Percentiles rank a stretch among this genome's conserved stretches.
phyloP scores from a whole-genome alignment of 306 rosid species.

The Sicyos edulis region DNA sequence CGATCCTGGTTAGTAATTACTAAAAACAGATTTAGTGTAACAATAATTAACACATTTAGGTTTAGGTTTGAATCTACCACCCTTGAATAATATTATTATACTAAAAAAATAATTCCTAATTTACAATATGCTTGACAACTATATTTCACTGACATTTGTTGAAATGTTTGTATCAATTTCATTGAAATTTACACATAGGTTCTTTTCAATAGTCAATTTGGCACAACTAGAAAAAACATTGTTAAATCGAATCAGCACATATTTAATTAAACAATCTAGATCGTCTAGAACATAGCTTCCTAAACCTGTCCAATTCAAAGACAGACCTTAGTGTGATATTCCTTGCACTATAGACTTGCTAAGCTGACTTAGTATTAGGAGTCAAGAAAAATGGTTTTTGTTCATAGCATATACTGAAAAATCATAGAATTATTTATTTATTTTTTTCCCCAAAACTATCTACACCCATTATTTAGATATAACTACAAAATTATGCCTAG shows the following conservation, averaged over 20 bases:
- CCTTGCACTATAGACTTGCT: not conserved
- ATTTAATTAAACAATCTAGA: conserved; percentile 11
- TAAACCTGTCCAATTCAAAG: not conserved
- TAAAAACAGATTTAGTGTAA: no score
- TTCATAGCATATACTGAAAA: no score
- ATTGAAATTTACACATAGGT: not conserved
- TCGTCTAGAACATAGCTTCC: not conserved
- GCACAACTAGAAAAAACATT: not conserved
- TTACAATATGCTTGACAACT: not conserved
- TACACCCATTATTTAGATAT: conserved; percentile 3
- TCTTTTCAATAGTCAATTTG: not conserved
- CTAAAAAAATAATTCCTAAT: no score
- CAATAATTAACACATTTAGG: no score
- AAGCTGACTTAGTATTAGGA: no score
- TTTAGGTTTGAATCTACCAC: no score
- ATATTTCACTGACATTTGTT: not conserved
- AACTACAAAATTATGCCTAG: conserved; percentile 2
- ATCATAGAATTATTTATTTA: no score
- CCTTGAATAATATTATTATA: no score
- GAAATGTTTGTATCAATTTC: not conserved
- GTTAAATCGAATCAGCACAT: not conserved
- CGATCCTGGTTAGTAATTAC: no score
- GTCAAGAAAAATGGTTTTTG: not conserved
- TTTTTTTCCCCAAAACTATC: not conserved
- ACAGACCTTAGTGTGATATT: not conserved